Percentiles rank a stretch among this genome's conserved stretches.
phyloP scores from a whole-genome alignment of 2,329 filamentous ascomycete species.

The Teratosphaeria pseudoeucalypti region DNA sequence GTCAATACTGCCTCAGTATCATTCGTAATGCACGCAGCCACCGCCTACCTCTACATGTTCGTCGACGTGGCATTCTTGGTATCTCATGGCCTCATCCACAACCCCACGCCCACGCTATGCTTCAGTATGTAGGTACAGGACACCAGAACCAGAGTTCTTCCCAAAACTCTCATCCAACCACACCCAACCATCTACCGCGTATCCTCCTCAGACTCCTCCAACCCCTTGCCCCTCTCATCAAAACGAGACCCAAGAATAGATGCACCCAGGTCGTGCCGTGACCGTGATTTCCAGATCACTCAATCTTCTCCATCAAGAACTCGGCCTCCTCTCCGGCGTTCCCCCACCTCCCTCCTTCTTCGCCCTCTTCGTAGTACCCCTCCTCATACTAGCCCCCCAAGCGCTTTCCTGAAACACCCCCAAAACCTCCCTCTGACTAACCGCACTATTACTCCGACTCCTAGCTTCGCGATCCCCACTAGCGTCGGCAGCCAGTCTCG shows the following conservation, averaged over 20 bases:
- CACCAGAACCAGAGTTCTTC: not conserved
- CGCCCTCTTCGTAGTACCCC: constrained; percentile 57
- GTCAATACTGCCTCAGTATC: too few species aligned
- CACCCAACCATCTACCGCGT: not conserved
- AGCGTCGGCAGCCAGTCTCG: constrained; percentile 7
- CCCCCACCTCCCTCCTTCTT: not conserved
- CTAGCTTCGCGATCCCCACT: constrained; percentile 26
- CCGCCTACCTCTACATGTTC: too few species aligned
- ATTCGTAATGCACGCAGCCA: too few species aligned
- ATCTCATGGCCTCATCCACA: not conserved
- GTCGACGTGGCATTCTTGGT: not conserved
- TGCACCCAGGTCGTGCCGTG: too few species aligned
- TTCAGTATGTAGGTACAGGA: not conserved
- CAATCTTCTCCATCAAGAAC: not conserved
- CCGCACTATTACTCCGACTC: constrained; percentile 55
- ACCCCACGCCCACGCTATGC: not conserved
- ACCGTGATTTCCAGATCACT: too few species aligned
- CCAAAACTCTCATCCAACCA: not conserved
- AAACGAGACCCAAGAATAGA: too few species aligned
- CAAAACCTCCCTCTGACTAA: constrained; percentile 67
- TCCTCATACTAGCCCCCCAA: constrained; percentile 85
- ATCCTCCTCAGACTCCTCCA: not conserved
- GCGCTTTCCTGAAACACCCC: constrained; percentile 79
- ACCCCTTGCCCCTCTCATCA: not conserved
- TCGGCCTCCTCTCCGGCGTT: not conserved